Evolutionary conservation across 768 basidiomycete genomes (phyloP).

Genomic region (Boletellus sp.): DNA sequence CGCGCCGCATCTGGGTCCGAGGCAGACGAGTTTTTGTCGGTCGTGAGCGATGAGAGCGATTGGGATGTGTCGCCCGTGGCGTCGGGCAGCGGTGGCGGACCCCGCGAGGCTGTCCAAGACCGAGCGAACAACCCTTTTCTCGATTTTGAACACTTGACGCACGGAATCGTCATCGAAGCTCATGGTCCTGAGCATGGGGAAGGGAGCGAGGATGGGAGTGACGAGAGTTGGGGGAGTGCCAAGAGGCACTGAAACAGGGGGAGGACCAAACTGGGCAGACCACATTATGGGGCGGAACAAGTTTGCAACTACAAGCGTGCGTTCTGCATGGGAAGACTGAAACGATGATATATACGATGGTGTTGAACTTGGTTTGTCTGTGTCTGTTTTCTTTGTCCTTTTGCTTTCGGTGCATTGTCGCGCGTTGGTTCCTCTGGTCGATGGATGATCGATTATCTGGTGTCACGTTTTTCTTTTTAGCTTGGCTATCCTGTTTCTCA

Average conservation of each 20-base stretch:
- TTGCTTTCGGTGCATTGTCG: neutral
- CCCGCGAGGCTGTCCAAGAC: constrained; percentile 1
- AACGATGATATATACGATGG: too few species aligned
- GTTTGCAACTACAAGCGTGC: too few species aligned
- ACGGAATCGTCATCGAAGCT: neutral
- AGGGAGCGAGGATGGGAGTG: constrained; percentile 20
- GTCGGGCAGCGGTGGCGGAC: neutral
- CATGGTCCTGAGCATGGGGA: constrained; percentile 1
- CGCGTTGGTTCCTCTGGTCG: too few species aligned
- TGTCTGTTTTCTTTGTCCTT: too few species aligned
- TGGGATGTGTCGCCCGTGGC: constrained; percentile 6
- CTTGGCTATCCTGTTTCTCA: too few species aligned
- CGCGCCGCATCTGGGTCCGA: constrained; percentile 20
- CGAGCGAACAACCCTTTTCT: constrained; percentile 21
- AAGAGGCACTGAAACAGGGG: constrained; percentile 8
- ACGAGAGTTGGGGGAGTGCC: constrained; percentile 26
- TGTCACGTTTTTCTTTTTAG: too few species aligned
- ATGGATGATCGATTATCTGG: too few species aligned
- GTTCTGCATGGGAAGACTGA: too few species aligned
- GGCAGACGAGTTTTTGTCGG: constrained; percentile 24
- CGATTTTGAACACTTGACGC: constrained; percentile 17
- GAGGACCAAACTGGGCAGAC: neutral
- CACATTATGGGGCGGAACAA: too few species aligned
- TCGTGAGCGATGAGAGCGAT: constrained; percentile 18
- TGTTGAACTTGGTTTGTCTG: neutral